Evolutionary conservation across 331 rosid species (phyloP).

Genomic region (Malus hybrid): DNA sequence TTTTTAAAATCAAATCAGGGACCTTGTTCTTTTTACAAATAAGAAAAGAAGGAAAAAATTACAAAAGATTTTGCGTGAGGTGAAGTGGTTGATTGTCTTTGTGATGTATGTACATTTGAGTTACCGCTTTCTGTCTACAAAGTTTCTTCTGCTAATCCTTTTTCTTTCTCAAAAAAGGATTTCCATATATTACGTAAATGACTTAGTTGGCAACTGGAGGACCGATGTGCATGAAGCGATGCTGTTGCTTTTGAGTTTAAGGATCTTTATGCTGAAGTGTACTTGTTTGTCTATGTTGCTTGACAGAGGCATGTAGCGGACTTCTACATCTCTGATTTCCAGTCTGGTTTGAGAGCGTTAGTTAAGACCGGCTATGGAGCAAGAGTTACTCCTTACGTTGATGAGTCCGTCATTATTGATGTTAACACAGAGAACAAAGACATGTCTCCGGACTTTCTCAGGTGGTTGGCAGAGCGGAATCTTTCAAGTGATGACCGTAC

Average conservation of each 20-base stretch:
- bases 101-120: neutral
- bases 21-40: neutral
- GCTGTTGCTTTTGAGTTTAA: neutral
- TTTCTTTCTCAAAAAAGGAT: neutral
- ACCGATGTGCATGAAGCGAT: slow-evolving; percentile 6
- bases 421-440: slow-evolving; percentile 77
- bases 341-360: slow-evolving; percentile 94
- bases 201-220: neutral
- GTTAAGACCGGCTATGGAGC: slow-evolving; percentile 98
- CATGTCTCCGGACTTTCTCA: slow-evolving; percentile 80
- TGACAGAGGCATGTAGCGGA: slow-evolving; percentile 89
- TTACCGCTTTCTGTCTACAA: neutral
- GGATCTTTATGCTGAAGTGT: slow-evolving; percentile 15
- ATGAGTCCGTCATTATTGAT: slow-evolving; percentile 73
- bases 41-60: neutral
- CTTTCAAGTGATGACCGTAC: slow-evolving; percentile 90
- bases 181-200: neutral
- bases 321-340: slow-evolving; percentile 97
- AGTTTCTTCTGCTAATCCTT: neutral
- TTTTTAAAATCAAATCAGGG: neutral
- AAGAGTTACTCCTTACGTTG: slow-evolving; percentile 88
- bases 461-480: slow-evolving; percentile 83
- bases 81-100: neutral
- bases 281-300: slow-evolving; percentile 23
- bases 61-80: neutral